Base-by-base conservation (phyloP, 108 stramenopile species). In the Cyclotella cryptica region DNA sequence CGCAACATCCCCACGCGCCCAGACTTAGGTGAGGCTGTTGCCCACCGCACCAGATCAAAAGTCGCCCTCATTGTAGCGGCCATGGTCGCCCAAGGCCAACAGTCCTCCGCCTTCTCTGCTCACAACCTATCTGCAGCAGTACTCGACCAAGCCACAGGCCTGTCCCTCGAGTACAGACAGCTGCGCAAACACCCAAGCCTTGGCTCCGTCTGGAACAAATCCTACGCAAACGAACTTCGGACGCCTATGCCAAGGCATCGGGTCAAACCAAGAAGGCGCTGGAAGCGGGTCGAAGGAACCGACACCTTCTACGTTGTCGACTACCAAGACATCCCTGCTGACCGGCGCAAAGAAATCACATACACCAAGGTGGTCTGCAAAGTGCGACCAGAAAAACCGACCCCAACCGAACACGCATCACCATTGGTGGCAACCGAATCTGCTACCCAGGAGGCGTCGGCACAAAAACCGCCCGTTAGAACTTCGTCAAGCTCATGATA, bases 371-470 rank as follows among this genome's bases (percentile, higher is more conserved):
- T 88, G 35, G 60, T 82, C 28, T 65, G 55, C 52, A 39, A 55
- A 62, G 44, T 66, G 7, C 51, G 64, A 46, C 80, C 84, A 3
- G 42, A 74, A 83, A 85, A 52, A 69, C 46, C 15, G 61, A 79
- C 7, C 68, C 69, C 14, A 9, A 44, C n/a, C 70, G 57, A 35
- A 71, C 40, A 1, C 17, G 70, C 15, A n/a, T 72, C 29, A 84
- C 82, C 4, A 70, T 80, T 22, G 86, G 83, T 0, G 86, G 86
- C 57, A 35, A 87, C 44, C 62, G 72, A 1, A 58, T 58, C 57
- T 27, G 14, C 57, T 58, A 58, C 26, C 57, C 57, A 27, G 57
- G 26, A 5, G 57, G 24, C 9, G 57, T 28, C 57, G 57, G 57
- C 57, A 58, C 57, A 6, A 22, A 22, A 0, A 68, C 67, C 1